Evolutionary conservation across 352 stramenopile genomes (phyloP), one percentile per base, ranked within the genome.

Genomic region (Phytopythium oedochilum): DNA sequence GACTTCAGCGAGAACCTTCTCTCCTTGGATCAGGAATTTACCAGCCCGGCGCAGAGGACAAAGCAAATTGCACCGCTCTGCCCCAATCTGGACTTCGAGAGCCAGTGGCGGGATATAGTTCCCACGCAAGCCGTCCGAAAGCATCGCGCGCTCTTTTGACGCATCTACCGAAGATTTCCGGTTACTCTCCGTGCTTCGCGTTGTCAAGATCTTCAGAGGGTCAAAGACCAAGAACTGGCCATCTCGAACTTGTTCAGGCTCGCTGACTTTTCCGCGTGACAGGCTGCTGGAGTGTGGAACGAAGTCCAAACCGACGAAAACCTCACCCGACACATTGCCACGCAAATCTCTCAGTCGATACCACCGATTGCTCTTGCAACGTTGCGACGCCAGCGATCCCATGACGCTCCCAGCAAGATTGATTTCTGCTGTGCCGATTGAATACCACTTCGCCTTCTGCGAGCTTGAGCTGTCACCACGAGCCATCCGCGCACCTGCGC

Each of bases 1-100:
- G 17, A 94, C 86, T 68, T 96, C 86, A 3, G 80, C 86, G 14
- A 94, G 59, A 15, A 96, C 76, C 26, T 86, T 83, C 43, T 94
- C 86, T 1, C 86, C 83, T 62, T 92, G 83, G 53, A 96, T 90
- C 23, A 96, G 68, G 49, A 96, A 96, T 44, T 94, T 94, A 31
- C 86, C 86, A 7, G 86, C 86, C 26, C 86, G 73, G 35, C 86
- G 86, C 8, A 96, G 60, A 9, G 86, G 86, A 23, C 86, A 96
- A 22, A 96, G 63, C 31, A 96, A 60, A 55, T 79, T 94, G 60
- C 83, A 86, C 23, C 75, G 70, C 3, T 59, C 81, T 7, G 70
- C 64, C 15, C 80, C 86, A 23, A 96, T 80, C 59, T 92, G 59
- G 2, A 96, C 82, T 72, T 96, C 86, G 26, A 96, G 70, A 26